A percentile compares a stretch with the other conserved stretches of the same genome.
These are phyloP conservation scores for Apiospora rasikravindrae DNA, from an alignment of 2,329 filamentous ascomycete genomes.

Conservation along the genomic window DNA sequence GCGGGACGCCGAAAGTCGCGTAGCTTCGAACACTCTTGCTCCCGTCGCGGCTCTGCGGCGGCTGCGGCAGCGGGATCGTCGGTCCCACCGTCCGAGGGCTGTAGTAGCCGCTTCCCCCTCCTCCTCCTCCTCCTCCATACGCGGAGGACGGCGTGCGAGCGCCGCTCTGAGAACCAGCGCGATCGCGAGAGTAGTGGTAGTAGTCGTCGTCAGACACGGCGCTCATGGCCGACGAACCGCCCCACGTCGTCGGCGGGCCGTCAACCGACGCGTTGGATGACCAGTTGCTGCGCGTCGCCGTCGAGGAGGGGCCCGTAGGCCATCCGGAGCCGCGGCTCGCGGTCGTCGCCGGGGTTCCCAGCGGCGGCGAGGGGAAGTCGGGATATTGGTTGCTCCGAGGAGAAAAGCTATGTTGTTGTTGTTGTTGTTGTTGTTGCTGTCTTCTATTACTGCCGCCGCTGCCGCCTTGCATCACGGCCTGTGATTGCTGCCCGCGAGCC, in stretches of 20 bases:
- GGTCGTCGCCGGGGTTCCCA: conserved; percentile 25
- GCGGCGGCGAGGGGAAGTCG: conserved; percentile 31
- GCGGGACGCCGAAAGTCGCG: conserved; percentile 28
- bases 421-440: neutral
- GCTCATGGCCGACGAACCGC: conserved; percentile 35
- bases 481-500: neutral
- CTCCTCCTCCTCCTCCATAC: conserved; percentile 17
- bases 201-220: conserved; percentile 34
- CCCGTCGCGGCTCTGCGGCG: conserved; percentile 17
- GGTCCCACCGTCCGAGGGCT: conserved; percentile 14
- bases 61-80: conserved; percentile 1
- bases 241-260: conserved; percentile 33
- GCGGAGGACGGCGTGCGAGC: conserved; percentile 24
- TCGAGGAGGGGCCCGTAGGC: conserved; percentile 24
- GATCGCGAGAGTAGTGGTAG: conserved; percentile 17
- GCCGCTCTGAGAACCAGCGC: conserved; percentile 11
- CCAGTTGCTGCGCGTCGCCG: conserved; percentile 26
- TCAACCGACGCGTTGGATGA: conserved; percentile 25
- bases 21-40: conserved; percentile 32
- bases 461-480: neutral
- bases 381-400: conserved; percentile 17
- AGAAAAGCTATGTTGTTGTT: neutral
- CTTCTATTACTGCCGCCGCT: neutral
- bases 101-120: conserved; percentile 14
- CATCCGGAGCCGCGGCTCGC: conserved; percentile 26